These are phyloP conservation scores for Yarrowia divulgata DNA, from an alignment of 805 yeast genomes.

Conservation along the genomic window DNA sequence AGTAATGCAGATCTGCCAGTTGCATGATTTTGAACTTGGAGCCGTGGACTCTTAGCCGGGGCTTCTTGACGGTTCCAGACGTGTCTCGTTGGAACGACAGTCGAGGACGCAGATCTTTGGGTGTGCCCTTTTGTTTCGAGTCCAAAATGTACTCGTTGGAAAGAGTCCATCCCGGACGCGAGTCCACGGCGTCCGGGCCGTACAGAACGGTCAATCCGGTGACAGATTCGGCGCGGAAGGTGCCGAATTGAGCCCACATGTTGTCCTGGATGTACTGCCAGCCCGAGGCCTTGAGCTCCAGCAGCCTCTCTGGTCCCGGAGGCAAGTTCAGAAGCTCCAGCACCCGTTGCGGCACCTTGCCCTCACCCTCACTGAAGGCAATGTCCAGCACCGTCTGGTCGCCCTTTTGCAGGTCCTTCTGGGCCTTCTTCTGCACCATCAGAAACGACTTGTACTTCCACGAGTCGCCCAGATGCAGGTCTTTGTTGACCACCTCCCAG, in stretches of 20 bases:
- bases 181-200: slow-evolving; percentile 77
- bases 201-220: slow-evolving; percentile 73
- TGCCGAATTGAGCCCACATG: slow-evolving; percentile 67
- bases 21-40: slow-evolving; percentile 78
- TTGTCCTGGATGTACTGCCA: slow-evolving; percentile 49
- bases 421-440: slow-evolving; percentile 47
- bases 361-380: slow-evolving; percentile 11
- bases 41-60: slow-evolving; percentile 52
- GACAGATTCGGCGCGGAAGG: slow-evolving; percentile 53
- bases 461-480: slow-evolving; percentile 53
- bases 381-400: slow-evolving; percentile 28
- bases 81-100: slow-evolving; percentile 40
- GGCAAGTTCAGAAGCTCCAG: not conserved
- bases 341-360: slow-evolving; percentile 15
- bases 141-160: slow-evolving; percentile 46
- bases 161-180: slow-evolving; percentile 73
- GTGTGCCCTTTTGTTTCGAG: slow-evolving; percentile 18
- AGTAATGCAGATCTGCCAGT: slow-evolving; percentile 88
- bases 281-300: slow-evolving; percentile 16
- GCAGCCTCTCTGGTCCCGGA: not conserved
- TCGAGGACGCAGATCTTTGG: slow-evolving; percentile 31
- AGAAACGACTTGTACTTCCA: slow-evolving; percentile 57
- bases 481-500: slow-evolving; percentile 58
- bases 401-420: slow-evolving; percentile 5
- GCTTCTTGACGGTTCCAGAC: slow-evolving; percentile 41